These are phyloP conservation scores for Camelina neglecta DNA, from an alignment of 345 rosid species.

Conservation along the genomic window DNA sequence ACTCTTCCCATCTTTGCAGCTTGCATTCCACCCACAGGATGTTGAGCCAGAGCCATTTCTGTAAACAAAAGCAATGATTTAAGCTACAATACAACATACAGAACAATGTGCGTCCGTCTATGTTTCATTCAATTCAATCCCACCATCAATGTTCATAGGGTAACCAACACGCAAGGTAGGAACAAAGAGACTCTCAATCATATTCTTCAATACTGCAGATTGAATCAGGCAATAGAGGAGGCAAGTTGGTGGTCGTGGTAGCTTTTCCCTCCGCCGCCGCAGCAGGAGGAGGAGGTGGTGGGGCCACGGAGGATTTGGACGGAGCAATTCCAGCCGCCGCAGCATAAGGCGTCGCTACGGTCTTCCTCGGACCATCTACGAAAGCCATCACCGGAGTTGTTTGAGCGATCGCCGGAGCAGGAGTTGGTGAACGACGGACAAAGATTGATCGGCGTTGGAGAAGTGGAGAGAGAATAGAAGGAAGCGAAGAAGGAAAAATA, in stretches of 20 bases:
- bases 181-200: slow-evolving; percentile 84
- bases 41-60: slow-evolving; percentile 91
- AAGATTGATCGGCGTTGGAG: too few relatives aligned
- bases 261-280: slow-evolving; percentile 43
- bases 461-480: too few relatives aligned
- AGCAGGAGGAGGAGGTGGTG: slow-evolving; percentile 38
- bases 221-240: slow-evolving; percentile 70
- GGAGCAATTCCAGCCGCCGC: slow-evolving; percentile 75
- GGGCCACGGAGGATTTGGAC: slow-evolving; percentile 46
- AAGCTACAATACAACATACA: not conserved
- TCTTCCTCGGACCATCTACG: slow-evolving; percentile 63
- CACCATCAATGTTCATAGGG: slow-evolving; percentile 79
- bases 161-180: slow-evolving; percentile 94
- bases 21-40: slow-evolving; percentile 84
- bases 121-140: not conserved
- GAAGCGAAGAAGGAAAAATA: too few relatives aligned
- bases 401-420: slow-evolving; percentile 51
- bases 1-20: slow-evolving; percentile 87
- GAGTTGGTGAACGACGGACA: slow-evolving; percentile 17
- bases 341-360: slow-evolving; percentile 75
- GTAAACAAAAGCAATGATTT: slow-evolving; percentile 22
- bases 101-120: not conserved
- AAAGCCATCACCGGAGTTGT: slow-evolving; percentile 42
- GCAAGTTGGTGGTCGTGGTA: slow-evolving; percentile 35
- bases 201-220: slow-evolving; percentile 80